Conservation (phyloP, 495 filamentous ascomycete genomes). For the Penicillium paradoxum region DNA sequence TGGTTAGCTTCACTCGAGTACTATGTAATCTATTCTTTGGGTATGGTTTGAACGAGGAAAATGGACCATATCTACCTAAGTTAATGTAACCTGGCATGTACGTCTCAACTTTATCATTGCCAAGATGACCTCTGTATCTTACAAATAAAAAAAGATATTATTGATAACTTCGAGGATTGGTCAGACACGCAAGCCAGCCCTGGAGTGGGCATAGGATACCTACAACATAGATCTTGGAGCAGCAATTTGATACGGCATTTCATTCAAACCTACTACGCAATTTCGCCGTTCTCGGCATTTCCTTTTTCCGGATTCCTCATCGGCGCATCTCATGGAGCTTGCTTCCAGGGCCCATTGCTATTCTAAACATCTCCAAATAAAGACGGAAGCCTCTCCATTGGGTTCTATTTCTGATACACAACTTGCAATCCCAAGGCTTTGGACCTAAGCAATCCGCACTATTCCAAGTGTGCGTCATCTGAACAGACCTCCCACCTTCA, state of each 20-base stretch:
- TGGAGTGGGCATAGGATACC: no score
- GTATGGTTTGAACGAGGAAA: constrained; percentile 1
- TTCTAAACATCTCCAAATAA: constrained; percentile 16
- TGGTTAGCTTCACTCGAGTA: background rate
- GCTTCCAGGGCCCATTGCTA: constrained; percentile 12
- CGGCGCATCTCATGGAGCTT: constrained; percentile 30
- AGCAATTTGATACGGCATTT: background rate
- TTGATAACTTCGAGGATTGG: no score
- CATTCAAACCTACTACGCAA: background rate
- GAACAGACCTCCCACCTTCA: constrained; percentile 13
- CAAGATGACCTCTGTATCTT: background rate
- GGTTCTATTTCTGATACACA: background rate
- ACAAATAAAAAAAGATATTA: background rate
- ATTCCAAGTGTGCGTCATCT: constrained; percentile 3
- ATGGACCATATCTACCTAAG: background rate
- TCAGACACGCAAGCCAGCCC: no score
- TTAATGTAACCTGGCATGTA: background rate
- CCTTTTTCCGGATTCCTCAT: constrained; percentile 32
- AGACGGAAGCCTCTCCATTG: constrained; percentile 1
- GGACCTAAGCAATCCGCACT: constrained; percentile 2
- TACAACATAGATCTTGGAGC: background rate
- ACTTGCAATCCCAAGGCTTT: background rate
- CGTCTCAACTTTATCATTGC: background rate
- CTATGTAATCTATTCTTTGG: constrained; percentile 21
- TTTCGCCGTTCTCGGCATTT: constrained; percentile 22